A percentile compares a stretch with the other conserved stretches of the same genome.
These are phyloP conservation scores for Asterophora parasitica DNA, from an alignment of 768 basidiomycete genomes.

Conservation along the genomic window DNA sequence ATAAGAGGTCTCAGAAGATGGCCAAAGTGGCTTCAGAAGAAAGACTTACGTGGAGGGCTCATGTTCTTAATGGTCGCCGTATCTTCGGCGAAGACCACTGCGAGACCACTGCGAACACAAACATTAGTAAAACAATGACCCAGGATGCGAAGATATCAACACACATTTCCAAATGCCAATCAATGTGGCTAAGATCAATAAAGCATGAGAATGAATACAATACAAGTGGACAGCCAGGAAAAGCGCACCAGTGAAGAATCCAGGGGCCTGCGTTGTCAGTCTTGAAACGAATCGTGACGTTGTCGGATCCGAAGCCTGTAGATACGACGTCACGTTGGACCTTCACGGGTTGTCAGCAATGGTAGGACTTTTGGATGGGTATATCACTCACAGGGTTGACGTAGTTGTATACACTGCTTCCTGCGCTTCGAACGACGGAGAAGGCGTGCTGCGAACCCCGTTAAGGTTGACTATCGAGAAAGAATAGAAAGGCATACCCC, in stretches of 20 bases:
- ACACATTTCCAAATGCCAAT: constrained; percentile 33
- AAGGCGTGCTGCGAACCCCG: constrained; percentile 28
- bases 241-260: constrained; percentile 39
- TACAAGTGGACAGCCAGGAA: not conserved
- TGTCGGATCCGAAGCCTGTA: not conserved
- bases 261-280: constrained; percentile 58
- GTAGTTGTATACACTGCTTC: constrained; percentile 30
- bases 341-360: not conserved
- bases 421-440: constrained; percentile 33
- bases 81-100: constrained; percentile 38
- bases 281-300: not conserved
- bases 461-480: not conserved
- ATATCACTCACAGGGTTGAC: constrained; percentile 34
- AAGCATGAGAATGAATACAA: not conserved
- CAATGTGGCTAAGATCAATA: constrained; percentile 24
- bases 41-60: constrained; percentile 3
- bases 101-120: constrained; percentile 25
- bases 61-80: not conserved
- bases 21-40: too few relatives aligned
- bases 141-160: too few relatives aligned
- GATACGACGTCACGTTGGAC: not conserved
- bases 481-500: constrained; percentile 15
- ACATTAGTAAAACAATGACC: too few relatives aligned
- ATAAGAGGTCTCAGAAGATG: too few relatives aligned
- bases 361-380: not conserved